Base-by-base conservation (phyloP, 2,329 filamentous ascomycete species). In the Tolypocladium endophyticum region DNA sequence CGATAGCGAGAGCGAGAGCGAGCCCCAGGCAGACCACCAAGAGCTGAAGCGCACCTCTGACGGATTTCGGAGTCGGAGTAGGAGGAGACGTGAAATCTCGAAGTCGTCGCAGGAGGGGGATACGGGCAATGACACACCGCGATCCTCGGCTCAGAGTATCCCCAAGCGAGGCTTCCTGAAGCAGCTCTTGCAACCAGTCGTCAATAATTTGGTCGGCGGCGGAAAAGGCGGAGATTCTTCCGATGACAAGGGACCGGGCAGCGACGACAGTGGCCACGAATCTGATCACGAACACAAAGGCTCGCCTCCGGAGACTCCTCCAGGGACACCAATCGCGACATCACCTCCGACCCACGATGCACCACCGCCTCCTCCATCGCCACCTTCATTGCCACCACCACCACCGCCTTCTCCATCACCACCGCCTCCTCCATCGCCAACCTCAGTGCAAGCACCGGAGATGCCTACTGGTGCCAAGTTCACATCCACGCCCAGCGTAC, bases 1-100 rank as follows among this genome's bases (percentile, higher is more conserved):
- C 47, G 66, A 64, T 1, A 61, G 55, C 57, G 62, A 64, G 28
- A 45, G 53, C 18, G 58, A 64, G 4, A 61, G 54, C 57, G 61
- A 64, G 28, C 38, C 47, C 11, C 56, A 59, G 11, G 52, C 20
- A 33, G 56, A 33, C 9, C 12, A 56, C 3, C 39, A 38, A 8
- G 33, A 28, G 23, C 7, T 23, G 57, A 60, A 43, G 36, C 56
- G 52, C 18, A 38, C 30, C 12, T 8, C 25, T 6, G 16, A 5
- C 6, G 28, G 16, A 16, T 33, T 18, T 52, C 18, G 18, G 18
- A 18, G 47, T 28, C 28, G 47, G 47, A n/a, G 47, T 2, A 52
- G 47, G 47, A 52, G 28, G 47, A 52, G 47, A 9, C 28, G 47
- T 14, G 47, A 33, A 2, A 11, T 16, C 33, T 52, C 47, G 4